Base-by-base conservation (phyloP, 2,329 filamentous ascomycete genomes). In the Colletotrichum echinochloae region DNA sequence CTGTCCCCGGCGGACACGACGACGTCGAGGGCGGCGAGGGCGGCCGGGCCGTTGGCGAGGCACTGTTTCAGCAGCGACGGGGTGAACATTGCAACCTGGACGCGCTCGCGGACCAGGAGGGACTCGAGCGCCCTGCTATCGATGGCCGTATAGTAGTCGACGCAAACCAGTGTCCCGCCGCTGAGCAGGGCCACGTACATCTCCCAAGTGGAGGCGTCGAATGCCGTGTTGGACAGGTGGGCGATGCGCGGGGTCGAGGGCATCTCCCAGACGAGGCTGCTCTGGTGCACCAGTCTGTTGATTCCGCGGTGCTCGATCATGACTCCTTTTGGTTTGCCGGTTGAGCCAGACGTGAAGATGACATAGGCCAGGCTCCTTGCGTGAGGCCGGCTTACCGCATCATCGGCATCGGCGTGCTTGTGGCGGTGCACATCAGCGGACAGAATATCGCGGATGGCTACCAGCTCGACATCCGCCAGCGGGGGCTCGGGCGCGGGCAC, bases 241-340 rank as follows among this genome's bases (percentile, higher is more conserved):
- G 59, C 59, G 11, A 61, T 16, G n/a, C 59, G 41, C 8, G 16
- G 44, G 2, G 59, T 28, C 8, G 33, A 8, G 0, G 59, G 59
- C 0, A 61, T 7, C 3, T 35, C 23, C 33, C 11, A 37, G 8
- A 23, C 7, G 2, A 26, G 35, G 20, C 28, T 61, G 41, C 51
- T 39, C 44, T 51, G 51, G 12, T n/a, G n/a, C n/a, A 51, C 59
- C 1, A 61, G 28, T 1, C 59, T 28, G 14, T 51, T 28, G 14
- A 61, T 46, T 11, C 59, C 59, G 1, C 59, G 59, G n/a, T 61
- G 59, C 20, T 61, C 59, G 11, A 61, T n/a, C 59, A 61, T 61
- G 16, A 61, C 59, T 1, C 59, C 59, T 23, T 61, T 61, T 18
- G 59, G 59, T 28, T 20, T 61, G 16, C 59, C 59, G 3, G 59